phyloP scores from a whole-genome alignment of 2,329 filamentous ascomycete species.

The Ramichloridium luteum region DNA sequence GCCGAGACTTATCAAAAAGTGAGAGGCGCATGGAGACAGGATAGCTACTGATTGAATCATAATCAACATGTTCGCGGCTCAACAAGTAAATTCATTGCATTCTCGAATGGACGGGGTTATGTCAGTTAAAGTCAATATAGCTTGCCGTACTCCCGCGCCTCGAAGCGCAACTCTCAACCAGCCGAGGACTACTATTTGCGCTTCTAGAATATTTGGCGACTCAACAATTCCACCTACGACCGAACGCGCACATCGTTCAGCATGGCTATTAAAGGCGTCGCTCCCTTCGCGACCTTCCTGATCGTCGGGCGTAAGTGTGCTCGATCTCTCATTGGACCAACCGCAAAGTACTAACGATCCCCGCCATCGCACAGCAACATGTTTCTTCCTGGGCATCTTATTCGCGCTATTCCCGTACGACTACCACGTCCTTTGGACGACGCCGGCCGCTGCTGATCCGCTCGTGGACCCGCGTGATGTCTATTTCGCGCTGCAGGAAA shows the following conservation, averaged over 20 bases:
- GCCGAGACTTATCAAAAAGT: conserved; percentile 54
- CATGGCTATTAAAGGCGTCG: conserved; percentile 20
- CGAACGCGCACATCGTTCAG: no score
- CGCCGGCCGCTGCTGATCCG: conserved; percentile 39
- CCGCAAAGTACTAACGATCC: conserved; percentile 36
- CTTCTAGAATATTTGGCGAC: no score
- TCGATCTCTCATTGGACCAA: neutral
- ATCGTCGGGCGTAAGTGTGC: conserved; percentile 75
- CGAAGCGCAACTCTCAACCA: no score
- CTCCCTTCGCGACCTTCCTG: conserved; percentile 83
- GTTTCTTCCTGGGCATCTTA: conserved; percentile 96
- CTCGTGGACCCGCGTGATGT: conserved; percentile 32
- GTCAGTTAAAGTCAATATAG: no score
- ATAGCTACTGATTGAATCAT: conserved; percentile 29
- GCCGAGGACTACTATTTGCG: no score
- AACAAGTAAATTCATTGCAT: conserved; percentile 2
- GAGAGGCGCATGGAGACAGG: conserved; percentile 55
- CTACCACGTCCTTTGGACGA: conserved; percentile 75
- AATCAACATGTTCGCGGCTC: neutral
- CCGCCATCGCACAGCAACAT: conserved; percentile 43
- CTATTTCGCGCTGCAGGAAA: conserved; percentile 78
- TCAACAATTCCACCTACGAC: no score
- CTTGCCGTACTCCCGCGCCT: no score
- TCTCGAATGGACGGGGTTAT: no score
- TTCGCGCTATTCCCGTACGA: conserved; percentile 96